Percentiles rank a stretch among this genome's conserved stretches.
Evolutionary conservation across 1,284 basidiomycete species (phyloP).

Genomic region (Thelephora terrestris): DNA sequence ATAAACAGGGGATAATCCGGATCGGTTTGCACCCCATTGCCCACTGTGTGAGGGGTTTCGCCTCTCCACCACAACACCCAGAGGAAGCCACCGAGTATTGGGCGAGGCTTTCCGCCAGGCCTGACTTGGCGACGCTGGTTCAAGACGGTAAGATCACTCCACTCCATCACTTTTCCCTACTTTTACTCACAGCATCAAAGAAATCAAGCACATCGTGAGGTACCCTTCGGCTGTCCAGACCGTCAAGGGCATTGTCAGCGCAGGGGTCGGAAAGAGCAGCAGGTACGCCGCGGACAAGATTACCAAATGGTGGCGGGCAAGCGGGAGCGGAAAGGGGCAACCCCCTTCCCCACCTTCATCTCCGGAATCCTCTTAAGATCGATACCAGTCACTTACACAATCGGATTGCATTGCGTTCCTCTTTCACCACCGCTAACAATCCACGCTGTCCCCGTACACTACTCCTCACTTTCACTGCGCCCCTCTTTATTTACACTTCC

Average conservation of each 20-base stretch:
- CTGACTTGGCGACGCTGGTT: slow-evolving; percentile 45
- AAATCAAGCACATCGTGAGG: slow-evolving; percentile 70
- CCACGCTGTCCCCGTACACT: neutral
- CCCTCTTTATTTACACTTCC: too few relatives aligned
- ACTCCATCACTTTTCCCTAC: slow-evolving; percentile 2
- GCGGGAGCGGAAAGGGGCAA: neutral
- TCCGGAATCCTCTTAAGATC: too few relatives aligned
- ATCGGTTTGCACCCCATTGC: too few relatives aligned
- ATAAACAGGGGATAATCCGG: too few relatives aligned
- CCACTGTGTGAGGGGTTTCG: slow-evolving; percentile 41
- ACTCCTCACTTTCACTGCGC: too few relatives aligned
- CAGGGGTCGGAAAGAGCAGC: slow-evolving; percentile 71
- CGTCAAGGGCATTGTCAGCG: slow-evolving; percentile 79
- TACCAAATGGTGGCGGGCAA: slow-evolving; percentile 65
- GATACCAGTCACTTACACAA: too few relatives aligned
- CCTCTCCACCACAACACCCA: slow-evolving; percentile 18
- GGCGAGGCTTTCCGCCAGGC: slow-evolving; percentile 59
- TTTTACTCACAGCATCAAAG: slow-evolving; percentile 26
- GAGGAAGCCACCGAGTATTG: slow-evolving; percentile 52
- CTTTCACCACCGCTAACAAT: neutral
- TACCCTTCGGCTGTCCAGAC: slow-evolving; percentile 79
- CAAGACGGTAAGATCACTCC: slow-evolving; percentile 41
- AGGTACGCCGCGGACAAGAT: slow-evolving; percentile 72
- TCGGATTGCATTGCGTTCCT: neutral
- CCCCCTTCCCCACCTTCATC: neutral